Conservation (phyloP, 1,139 yeast genomes). For the Entelexis paramagnoliae region DNA sequence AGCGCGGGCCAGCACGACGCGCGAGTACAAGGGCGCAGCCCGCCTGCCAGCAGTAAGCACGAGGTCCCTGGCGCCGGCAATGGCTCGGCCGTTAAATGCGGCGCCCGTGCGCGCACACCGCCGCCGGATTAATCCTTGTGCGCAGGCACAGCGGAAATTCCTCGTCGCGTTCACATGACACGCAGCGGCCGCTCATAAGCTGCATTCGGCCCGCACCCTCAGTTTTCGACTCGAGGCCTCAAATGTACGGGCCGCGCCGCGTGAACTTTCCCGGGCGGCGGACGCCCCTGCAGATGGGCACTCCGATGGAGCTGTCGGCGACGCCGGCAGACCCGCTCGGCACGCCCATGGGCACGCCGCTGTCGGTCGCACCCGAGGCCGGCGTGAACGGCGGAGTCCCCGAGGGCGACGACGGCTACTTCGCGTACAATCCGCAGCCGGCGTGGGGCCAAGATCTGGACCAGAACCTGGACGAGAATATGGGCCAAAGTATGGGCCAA, state of each 20-base stretch:
- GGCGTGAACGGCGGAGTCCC: not conserved
- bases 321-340: slow-evolving; percentile 1
- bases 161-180: slow-evolving; percentile 5
- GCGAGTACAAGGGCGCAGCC: too few relatives aligned
- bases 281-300: slow-evolving; percentile 8
- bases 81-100: too few relatives aligned
- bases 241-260: slow-evolving; percentile 18
- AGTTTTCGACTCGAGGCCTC: slow-evolving; percentile 2
- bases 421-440: slow-evolving; percentile 7
- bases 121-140: not conserved
- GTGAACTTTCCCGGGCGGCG: slow-evolving; percentile 7
- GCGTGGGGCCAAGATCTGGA: not conserved
- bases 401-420: slow-evolving; percentile 10
- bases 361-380: slow-evolving; percentile 2
- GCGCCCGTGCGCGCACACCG: too few relatives aligned
- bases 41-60: too few relatives aligned
- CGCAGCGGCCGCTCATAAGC: slow-evolving; percentile 1
- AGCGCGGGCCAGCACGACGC: too few relatives aligned
- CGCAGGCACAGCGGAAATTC: slow-evolving; percentile 1
- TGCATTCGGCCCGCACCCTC: not conserved
- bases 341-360: slow-evolving; percentile 10
- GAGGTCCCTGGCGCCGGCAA: too few relatives aligned
- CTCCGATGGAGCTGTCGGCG: slow-evolving; percentile 12
- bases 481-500: slow-evolving; percentile 1
- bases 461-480: slow-evolving; percentile 1